Evolutionary conservation across 2,329 filamentous ascomycete species (phyloP).

Genomic region (Didymella pomorum): DNA sequence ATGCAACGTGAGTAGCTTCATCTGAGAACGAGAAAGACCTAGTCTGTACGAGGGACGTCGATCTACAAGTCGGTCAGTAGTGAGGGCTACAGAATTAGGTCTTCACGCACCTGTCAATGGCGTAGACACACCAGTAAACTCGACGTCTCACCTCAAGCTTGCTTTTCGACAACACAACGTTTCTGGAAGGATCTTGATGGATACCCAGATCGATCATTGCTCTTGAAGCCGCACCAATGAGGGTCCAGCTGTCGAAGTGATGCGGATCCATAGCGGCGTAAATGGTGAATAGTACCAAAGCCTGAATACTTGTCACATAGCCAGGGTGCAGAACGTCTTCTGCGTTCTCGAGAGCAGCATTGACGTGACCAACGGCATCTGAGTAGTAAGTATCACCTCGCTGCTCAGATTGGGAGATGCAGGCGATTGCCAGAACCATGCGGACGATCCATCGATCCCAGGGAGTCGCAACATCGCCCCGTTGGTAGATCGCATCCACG

Average conservation of each 20-base stretch:
- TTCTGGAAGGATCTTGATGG: constrained; percentile 85
- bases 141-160: constrained; percentile 79
- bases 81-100: constrained; percentile 9
- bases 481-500: constrained; percentile 82
- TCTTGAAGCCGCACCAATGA: constrained; percentile 88
- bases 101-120: constrained; percentile 74
- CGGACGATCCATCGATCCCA: constrained; percentile 87
- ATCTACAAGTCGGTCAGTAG: constrained; percentile 59
- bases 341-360: constrained; percentile 75
- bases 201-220: constrained; percentile 89
- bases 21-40: constrained; percentile 94
- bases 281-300: constrained; percentile 82
- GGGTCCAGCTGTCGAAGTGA: constrained; percentile 92
- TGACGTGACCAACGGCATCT: constrained; percentile 67
- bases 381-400: constrained; percentile 70
- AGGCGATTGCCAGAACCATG: constrained; percentile 87
- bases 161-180: constrained; percentile 71
- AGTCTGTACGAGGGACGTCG: constrained; percentile 87
- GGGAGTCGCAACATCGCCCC: constrained; percentile 66
- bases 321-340: constrained; percentile 87
- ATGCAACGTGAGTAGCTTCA: constrained; percentile 81
- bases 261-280: constrained; percentile 90
- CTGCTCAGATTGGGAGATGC: constrained; percentile 73
- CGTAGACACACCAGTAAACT: constrained; percentile 91
- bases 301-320: constrained; percentile 84